Base-by-base conservation (phyloP, 192 early-diverging fungal genomes). In the Coemansia sp. region DNA sequence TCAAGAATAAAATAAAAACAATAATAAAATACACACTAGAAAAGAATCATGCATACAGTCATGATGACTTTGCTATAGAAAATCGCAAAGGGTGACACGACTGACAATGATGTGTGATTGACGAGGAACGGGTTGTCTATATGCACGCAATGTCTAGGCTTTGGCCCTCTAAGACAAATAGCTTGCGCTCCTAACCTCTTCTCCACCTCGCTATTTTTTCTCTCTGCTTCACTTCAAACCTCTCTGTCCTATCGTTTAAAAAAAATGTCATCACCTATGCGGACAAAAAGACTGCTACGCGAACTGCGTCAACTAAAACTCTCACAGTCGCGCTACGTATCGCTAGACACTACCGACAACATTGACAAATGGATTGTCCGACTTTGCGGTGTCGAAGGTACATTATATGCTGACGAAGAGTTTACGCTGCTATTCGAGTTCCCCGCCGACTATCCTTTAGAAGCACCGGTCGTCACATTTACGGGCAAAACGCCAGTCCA, bases 381-480 rank as follows among this genome's bases (percentile, higher is more conserved):
- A 19, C 73, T 94, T 37, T 74, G 69, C 14, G 92, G 92, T 2
- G 89, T 88, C 11, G 78, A 85, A 39, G 86, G 75, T 58, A 94
- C 91, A 3, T 62, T 94, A 16, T 94, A 94, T 55, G 77, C 71
- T 0, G 64, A 76, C 32, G 87, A 88, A 44, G 62, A 73, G 21
- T 88, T 79, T 49, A 80, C 73, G 17, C 69, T 88, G 43, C 69
- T 87, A 77, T 93, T 93, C 76, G 86, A 87, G 44, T 93, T 93
- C 74, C 84, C 88, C 44, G 78, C 83, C 7, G 87, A 87, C 35
- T 94, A 94, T 64, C 92, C 92, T 23, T 62, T 91, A 32, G 91
- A 91, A 63, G 84, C 92, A 10, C 92, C 92, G 13, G 84, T 89
- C 23, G 92, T 93, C 6, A 70, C 87, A 3, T 91, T 94, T 75